phyloP scores from a whole-genome alignment of 495 filamentous ascomycete species.

The Tirmania nivea region DNA sequence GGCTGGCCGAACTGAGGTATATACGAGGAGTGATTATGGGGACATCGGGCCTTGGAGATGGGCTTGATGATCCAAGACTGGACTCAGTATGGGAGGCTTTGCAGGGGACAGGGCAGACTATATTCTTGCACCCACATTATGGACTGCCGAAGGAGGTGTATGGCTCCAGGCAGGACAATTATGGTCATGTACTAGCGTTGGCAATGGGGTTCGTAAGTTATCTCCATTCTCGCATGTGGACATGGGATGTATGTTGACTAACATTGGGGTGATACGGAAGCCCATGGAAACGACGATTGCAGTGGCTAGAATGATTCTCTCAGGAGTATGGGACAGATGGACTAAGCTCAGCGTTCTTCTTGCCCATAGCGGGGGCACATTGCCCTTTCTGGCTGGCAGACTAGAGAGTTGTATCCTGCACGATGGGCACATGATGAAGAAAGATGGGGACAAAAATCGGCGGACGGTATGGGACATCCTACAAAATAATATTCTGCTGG shows the following conservation, averaged over 20 bases:
- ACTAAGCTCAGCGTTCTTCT: constrained; percentile 49
- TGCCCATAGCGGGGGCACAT: constrained; percentile 71
- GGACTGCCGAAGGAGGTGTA: constrained; percentile 62
- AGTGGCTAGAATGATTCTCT: constrained; percentile 64
- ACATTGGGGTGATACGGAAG: background rate
- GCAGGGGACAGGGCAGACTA: constrained; percentile 34
- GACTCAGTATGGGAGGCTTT: constrained; percentile 50
- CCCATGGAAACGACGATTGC: constrained; percentile 89
- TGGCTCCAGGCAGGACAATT: constrained; percentile 44
- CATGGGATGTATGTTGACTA: no score
- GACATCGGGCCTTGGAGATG: constrained; percentile 57
- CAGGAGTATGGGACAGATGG: constrained; percentile 65
- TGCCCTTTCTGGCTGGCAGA: constrained; percentile 73
- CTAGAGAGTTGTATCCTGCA: constrained; percentile 76
- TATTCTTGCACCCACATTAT: constrained; percentile 91
- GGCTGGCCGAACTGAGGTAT: background rate
- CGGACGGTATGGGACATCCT: constrained; percentile 61
- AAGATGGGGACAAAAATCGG: constrained; percentile 24
- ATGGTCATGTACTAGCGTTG: constrained; percentile 74
- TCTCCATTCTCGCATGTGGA: no score
- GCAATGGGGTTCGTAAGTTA: constrained; percentile 36
- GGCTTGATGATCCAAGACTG: constrained; percentile 57
- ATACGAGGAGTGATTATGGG: constrained; percentile 57
- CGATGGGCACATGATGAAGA: constrained; percentile 44
- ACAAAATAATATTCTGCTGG: constrained; percentile 68